phyloP scores from a whole-genome alignment of 306 rosid genomes.

The Cicer bijugum region DNA sequence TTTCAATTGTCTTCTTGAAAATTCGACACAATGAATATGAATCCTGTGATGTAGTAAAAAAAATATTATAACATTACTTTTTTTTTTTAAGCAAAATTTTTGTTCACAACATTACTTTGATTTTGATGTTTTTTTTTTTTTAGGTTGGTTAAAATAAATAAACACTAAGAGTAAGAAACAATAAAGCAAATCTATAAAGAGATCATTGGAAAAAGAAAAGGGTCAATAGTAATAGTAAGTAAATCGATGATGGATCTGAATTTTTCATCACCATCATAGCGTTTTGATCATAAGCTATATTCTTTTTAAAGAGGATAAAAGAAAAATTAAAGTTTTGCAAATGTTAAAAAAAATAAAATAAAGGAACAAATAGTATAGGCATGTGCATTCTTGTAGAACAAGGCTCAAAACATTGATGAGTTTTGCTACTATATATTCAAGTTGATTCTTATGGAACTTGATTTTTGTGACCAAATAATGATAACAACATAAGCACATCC shows the following conservation, averaged over 20 bases:
- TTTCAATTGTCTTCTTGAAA: slow-evolving; percentile 76
- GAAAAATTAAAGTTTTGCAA: slow-evolving; percentile 48
- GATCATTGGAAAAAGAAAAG: slow-evolving; percentile 45
- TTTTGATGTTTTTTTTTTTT: background rate
- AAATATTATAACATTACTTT: background rate
- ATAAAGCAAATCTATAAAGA: slow-evolving; percentile 49
- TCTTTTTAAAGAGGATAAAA: slow-evolving; percentile 48
- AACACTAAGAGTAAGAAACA: slow-evolving; percentile 35
- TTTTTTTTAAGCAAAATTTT: no score
- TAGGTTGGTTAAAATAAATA: background rate
- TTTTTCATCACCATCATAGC: slow-evolving; percentile 63
- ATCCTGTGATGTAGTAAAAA: slow-evolving; percentile 57
- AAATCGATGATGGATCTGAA: slow-evolving; percentile 49
- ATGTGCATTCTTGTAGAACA: slow-evolving; percentile 58
- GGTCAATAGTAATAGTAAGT: slow-evolving; percentile 49
- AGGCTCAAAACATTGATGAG: slow-evolving; percentile 34
- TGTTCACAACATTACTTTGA: background rate
- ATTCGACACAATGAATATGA: slow-evolving; percentile 92
- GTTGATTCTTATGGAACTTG: slow-evolving; percentile 16
- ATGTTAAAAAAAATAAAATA: slow-evolving; percentile 45
- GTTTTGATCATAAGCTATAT: slow-evolving; percentile 56
- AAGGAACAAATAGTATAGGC: slow-evolving; percentile 48
- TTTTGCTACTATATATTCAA: slow-evolving; percentile 11
- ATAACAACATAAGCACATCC: background rate
- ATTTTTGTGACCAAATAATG: slow-evolving; percentile 19